These are phyloP conservation scores for Scheffersomyces cryptocercus DNA, from an alignment of 1,139 yeast species.

Conservation along the genomic window DNA sequence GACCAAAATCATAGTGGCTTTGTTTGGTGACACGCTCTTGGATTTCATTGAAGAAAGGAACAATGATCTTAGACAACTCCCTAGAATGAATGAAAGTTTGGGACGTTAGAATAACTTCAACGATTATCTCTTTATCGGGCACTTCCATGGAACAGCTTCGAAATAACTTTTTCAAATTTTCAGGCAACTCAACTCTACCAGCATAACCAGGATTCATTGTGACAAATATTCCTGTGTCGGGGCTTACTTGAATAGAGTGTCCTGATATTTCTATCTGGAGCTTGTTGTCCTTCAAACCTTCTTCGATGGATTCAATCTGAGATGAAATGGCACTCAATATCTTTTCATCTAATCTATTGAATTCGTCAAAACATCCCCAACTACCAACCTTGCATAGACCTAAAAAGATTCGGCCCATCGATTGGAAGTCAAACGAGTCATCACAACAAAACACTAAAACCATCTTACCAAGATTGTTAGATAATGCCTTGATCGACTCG, in stretches of 20 bases:
- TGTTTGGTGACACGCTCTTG: slow-evolving; percentile 47
- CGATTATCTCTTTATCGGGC: slow-evolving; percentile 72
- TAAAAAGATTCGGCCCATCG: slow-evolving; percentile 73
- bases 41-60: slow-evolving; percentile 56
- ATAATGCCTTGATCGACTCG: slow-evolving; percentile 84
- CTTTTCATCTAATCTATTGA: slow-evolving; percentile 73
- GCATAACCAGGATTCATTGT: slow-evolving; percentile 92
- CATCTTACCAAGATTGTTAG: slow-evolving; percentile 75
- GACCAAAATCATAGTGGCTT: slow-evolving; percentile 86
- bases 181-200: slow-evolving; percentile 83
- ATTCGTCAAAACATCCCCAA: slow-evolving; percentile 98
- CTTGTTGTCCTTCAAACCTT: slow-evolving; percentile 35
- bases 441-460: slow-evolving; percentile 91
- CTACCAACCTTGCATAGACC: slow-evolving; percentile 90
- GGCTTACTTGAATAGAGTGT: slow-evolving; percentile 41
- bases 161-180: slow-evolving; percentile 78
- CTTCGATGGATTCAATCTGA: slow-evolving; percentile 73
- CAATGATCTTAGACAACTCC: slow-evolving; percentile 50
- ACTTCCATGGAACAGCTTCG: slow-evolving; percentile 71
- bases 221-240: slow-evolving; percentile 73
- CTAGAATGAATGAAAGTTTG: slow-evolving; percentile 65
- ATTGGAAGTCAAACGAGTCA: slow-evolving; percentile 79
- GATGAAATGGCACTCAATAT: slow-evolving; percentile 86
- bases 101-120: slow-evolving; percentile 69
- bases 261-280: slow-evolving; percentile 50